Evolutionary conservation across 495 filamentous ascomycete species (phyloP).

Genomic region (Elasticomyces elasticus): DNA sequence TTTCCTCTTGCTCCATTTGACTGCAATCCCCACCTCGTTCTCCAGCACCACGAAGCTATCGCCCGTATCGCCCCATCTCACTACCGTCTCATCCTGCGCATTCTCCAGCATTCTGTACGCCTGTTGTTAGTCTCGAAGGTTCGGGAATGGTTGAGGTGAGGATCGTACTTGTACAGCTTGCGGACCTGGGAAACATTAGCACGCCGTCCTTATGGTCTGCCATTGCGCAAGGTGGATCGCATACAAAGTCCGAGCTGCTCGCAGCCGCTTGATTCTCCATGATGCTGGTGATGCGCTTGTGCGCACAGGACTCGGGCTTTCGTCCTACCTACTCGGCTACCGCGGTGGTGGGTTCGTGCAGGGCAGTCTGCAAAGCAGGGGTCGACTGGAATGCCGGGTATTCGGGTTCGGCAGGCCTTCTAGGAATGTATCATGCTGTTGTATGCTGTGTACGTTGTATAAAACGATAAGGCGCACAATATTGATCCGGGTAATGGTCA

Average conservation of each 20-base stretch:
- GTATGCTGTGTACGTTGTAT: no score
- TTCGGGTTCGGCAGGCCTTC: background rate
- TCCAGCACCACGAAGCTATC: constrained; percentile 97
- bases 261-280: background rate
- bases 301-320: background rate
- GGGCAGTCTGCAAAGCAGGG: no score
- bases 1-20: background rate
- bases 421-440: background rate
- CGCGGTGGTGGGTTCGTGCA: background rate
- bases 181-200: constrained; percentile 57
- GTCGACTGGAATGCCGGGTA: no score
- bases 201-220: no score
- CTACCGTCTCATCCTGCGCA: constrained; percentile 80
- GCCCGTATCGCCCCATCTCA: constrained; percentile 88
- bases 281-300: background rate
- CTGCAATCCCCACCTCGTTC: constrained; percentile 18
- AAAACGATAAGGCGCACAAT: no score
- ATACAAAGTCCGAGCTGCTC: background rate
- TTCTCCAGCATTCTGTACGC: constrained; percentile 85
- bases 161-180: constrained; percentile 99
- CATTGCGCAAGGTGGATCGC: no score
- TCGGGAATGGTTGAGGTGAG: no score
- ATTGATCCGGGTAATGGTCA: background rate
- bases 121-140: no score
- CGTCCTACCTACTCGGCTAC: background rate